These are phyloP conservation scores for Karstenula rhodostoma DNA, from an alignment of 2,329 filamentous ascomycete genomes.

Conservation along the genomic window DNA sequence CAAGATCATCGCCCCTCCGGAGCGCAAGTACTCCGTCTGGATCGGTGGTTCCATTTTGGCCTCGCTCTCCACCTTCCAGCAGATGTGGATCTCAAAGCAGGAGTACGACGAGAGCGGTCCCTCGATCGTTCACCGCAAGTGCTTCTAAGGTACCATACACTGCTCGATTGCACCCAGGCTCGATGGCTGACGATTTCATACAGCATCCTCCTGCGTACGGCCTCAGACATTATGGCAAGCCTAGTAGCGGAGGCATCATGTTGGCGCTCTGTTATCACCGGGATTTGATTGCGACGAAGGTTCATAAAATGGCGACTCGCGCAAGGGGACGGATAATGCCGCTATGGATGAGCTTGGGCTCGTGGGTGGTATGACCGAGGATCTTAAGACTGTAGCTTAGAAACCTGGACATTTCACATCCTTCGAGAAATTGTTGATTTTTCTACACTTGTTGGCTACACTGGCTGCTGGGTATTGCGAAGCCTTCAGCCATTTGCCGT, in stretches of 20 bases:
- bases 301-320: conserved; percentile 51
- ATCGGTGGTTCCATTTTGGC: conserved; percentile 99
- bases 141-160: conserved; percentile 84
- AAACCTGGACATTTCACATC: conserved; percentile 47
- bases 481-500: not conserved
- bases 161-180: not conserved
- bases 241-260: conserved; percentile 47
- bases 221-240: conserved; percentile 49
- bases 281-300: conserved; percentile 46
- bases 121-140: conserved; percentile 99
- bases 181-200: conserved; percentile 22
- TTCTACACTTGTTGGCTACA: conserved; percentile 6
- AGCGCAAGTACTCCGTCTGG: conserved; percentile 99
- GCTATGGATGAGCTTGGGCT: conserved; percentile 48
- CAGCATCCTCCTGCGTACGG: conserved; percentile 46
- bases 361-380: conserved; percentile 39
- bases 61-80: conserved; percentile 99
- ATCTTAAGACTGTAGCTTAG: conserved; percentile 52
- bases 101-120: conserved; percentile 99
- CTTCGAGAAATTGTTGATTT: conserved; percentile 31
- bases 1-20: conserved; percentile 99
- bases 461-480: not conserved
- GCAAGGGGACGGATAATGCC: conserved; percentile 48
- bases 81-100: conserved; percentile 99
- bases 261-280: conserved; percentile 47